Percentiles rank a stretch among this genome's conserved stretches.
phyloP scores from a whole-genome alignment of 1,139 yeast genomes.

The Yamadazyma atmosphaerica region DNA sequence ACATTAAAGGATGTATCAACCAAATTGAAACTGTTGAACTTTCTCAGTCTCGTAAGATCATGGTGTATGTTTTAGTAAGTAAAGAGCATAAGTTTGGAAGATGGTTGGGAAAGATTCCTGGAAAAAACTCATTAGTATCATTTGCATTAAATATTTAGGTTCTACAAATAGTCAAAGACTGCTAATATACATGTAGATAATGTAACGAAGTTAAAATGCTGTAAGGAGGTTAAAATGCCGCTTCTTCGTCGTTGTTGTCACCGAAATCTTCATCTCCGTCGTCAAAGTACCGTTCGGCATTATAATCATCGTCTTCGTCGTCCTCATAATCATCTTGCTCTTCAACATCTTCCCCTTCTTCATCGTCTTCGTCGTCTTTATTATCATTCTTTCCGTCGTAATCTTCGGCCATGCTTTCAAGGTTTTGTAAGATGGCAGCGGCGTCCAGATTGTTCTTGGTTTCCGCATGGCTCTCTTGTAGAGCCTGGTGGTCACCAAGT shows the following conservation, averaged over 20 bases:
- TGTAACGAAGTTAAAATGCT: no score
- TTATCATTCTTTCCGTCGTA: constrained; percentile 45
- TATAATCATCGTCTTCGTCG: constrained; percentile 66
- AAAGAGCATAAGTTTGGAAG: constrained; percentile 90
- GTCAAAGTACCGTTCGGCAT: constrained; percentile 56
- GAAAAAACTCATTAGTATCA: constrained; percentile 42
- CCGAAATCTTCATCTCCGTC: constrained; percentile 78
- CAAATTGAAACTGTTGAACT: constrained; percentile 65
- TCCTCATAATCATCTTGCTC: constrained; percentile 61
- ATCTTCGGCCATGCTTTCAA: constrained; percentile 61
- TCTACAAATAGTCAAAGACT: no score
- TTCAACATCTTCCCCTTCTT: constrained; percentile 42
- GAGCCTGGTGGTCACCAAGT: constrained; percentile 17
- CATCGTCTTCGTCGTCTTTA: constrained; percentile 39
- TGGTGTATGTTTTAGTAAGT: constrained; percentile 66
- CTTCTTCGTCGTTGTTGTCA: constrained; percentile 84
- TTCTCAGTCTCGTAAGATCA: constrained; percentile 48
- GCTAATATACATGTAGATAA: no score
- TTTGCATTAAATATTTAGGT: constrained; percentile 38
- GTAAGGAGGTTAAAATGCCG: constrained; percentile 23
- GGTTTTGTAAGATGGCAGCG: constrained; percentile 48
- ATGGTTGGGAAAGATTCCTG: constrained; percentile 57
- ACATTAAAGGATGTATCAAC: constrained; percentile 72
- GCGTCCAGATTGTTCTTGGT: constrained; percentile 23
- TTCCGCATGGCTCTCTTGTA: constrained; percentile 9